Conservation (phyloP, 257 asterid genomes). For the Nicotiana attenuata region DNA sequence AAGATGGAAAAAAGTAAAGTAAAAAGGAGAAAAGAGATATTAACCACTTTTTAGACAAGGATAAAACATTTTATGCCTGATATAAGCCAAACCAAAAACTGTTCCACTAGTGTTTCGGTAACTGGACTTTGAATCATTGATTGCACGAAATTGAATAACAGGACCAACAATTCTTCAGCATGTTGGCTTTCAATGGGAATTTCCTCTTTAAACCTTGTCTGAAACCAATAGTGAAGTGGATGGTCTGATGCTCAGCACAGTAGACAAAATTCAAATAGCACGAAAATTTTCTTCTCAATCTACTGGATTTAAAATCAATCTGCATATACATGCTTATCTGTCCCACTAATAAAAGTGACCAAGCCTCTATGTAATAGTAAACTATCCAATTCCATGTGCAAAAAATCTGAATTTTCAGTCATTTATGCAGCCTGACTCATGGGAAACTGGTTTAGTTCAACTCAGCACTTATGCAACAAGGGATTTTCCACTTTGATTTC, state of each 20-base stretch:
- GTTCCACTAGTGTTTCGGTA: background rate
- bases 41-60: background rate
- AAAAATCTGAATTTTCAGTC: too few species aligned
- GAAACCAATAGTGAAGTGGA: background rate
- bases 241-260: background rate
- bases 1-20: background rate
- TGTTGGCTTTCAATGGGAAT: background rate
- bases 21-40: background rate
- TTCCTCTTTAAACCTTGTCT: background rate
- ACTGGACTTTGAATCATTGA: background rate
- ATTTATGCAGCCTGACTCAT: too few species aligned
- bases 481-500: background rate
- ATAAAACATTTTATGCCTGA: background rate
- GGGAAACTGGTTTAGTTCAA: too few species aligned
- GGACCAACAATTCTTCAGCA: background rate
- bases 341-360: background rate
- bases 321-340: too few species aligned
- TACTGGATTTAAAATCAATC: background rate
- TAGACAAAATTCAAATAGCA: background rate
- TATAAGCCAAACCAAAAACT: background rate
- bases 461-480: too few species aligned
- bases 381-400: too few species aligned
- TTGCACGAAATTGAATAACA: background rate
- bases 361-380: too few species aligned
- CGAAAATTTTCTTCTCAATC: background rate